Conservation (phyloP, 2,329 filamentous ascomycete species). For the Exophiala dermatitidis region DNA sequence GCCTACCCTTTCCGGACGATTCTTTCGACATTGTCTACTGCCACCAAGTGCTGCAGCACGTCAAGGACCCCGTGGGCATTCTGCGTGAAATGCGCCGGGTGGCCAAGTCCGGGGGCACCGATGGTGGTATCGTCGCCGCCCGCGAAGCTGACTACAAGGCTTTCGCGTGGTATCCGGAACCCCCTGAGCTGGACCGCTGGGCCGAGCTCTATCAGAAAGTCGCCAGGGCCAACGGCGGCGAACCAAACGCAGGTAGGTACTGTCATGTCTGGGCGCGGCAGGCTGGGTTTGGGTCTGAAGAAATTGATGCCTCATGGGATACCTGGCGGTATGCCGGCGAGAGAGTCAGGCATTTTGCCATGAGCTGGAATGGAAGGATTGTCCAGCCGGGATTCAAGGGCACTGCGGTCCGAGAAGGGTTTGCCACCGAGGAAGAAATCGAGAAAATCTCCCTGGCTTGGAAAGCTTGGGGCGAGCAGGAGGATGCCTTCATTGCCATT, state of each 20-base stretch:
- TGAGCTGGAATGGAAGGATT: constrained; percentile 23
- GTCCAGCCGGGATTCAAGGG: constrained; percentile 23
- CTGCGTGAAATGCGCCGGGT: constrained; percentile 51
- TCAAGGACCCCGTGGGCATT: constrained; percentile 45
- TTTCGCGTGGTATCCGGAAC: constrained; percentile 30
- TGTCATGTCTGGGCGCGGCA: constrained; percentile 27
- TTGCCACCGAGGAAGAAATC: constrained; percentile 24
- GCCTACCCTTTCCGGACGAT: constrained; percentile 39
- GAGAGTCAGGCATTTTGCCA: constrained; percentile 18
- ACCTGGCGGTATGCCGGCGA: constrained; percentile 23
- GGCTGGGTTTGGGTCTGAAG: constrained; percentile 24
- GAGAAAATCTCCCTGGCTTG: constrained; percentile 21
- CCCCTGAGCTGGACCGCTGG: constrained; percentile 27
- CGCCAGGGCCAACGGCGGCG: constrained; percentile 29
- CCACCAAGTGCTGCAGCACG: constrained; percentile 53
- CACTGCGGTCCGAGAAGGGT: constrained; percentile 22
- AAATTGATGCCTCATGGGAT: constrained; percentile 22
- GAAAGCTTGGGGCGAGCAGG: constrained; percentile 24
- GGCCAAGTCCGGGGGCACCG: constrained; percentile 45
- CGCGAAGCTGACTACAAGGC: constrained; percentile 34
- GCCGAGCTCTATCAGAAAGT: constrained; percentile 28
- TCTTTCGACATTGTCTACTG: constrained; percentile 55
- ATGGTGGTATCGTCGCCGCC: constrained; percentile 47
- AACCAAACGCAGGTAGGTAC: constrained; percentile 29
- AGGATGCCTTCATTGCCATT: constrained; percentile 21